phyloP scores from a whole-genome alignment of 352 stramenopile genomes.

The Phytophthora cajani region DNA sequence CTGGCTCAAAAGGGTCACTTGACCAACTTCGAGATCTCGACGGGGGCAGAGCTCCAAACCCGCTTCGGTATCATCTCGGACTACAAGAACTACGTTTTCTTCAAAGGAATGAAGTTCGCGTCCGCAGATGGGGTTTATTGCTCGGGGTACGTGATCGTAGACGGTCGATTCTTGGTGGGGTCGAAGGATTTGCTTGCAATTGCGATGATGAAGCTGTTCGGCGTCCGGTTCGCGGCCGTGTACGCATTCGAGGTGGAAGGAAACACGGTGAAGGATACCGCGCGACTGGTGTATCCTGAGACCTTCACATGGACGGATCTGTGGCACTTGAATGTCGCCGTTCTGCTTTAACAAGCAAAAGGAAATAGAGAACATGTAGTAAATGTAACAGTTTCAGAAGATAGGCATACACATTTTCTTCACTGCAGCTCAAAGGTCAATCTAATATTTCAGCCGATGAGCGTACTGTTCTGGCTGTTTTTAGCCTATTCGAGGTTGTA shows the following conservation, averaged over 20 bases:
- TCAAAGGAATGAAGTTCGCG: conserved; percentile 44
- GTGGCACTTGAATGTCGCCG: conserved; percentile 19
- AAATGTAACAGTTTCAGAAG: too few species aligned
- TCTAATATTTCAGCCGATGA: too few species aligned
- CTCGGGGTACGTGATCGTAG: conserved; percentile 41
- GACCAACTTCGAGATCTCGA: conserved; percentile 41
- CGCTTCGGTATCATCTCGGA: conserved; percentile 43
- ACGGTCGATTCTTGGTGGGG: conserved; percentile 38
- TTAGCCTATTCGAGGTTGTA: too few species aligned
- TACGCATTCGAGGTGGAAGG: conserved; percentile 41
- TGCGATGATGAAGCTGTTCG: conserved; percentile 38
- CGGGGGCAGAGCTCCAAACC: conserved; percentile 29
- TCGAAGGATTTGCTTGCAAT: conserved; percentile 34
- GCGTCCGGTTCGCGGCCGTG: conserved; percentile 23
- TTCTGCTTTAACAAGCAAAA: conserved; percentile 5
- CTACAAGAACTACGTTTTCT: conserved; percentile 41
- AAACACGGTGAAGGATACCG: conserved; percentile 39
- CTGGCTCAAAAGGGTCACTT: conserved; percentile 16
- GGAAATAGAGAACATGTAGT: too few species aligned
- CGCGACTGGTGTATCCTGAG: conserved; percentile 32
- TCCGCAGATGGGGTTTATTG: conserved; percentile 44
- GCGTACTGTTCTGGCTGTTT: too few species aligned
- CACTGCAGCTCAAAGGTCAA: too few species aligned
- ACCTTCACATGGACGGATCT: conserved; percentile 35
- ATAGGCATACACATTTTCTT: too few species aligned